Percentiles rank a stretch among this genome's conserved stretches.
These are phyloP conservation scores for Echeveria elegans DNA, from an alignment of 164 flowering plant species.

Conservation along the genomic window DNA sequence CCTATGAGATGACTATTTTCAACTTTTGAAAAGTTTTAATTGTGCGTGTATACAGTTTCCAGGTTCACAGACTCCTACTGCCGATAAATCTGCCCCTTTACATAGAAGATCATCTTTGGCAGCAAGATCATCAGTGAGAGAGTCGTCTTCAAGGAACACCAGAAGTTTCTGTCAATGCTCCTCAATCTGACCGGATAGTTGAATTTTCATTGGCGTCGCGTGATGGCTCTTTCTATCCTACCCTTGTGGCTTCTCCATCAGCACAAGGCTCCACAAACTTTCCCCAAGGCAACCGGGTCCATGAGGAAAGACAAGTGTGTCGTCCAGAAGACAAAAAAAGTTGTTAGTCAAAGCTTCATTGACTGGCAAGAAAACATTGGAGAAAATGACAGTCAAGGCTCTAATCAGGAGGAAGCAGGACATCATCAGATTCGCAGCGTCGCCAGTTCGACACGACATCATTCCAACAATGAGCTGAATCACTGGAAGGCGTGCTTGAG, in stretches of 20 bases:
- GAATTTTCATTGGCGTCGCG: conserved; percentile 75
- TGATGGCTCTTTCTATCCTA: conserved; percentile 43
- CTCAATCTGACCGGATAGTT: conserved; percentile 71
- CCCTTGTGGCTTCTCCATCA: conserved; percentile 30
- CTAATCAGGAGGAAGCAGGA: conserved; percentile 39
- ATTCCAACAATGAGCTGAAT: conserved; percentile 93
- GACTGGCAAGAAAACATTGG: conserved; percentile 19
- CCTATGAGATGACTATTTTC: not conserved
- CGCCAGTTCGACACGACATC: conserved; percentile 74
- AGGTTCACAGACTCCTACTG: conserved; percentile 29
- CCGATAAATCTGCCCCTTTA: conserved; percentile 20
- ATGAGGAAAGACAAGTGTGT: conserved; percentile 76
- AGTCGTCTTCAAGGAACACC: conserved; percentile 36
- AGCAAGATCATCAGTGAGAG: conserved; percentile 21
- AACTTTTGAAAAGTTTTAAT: not conserved
- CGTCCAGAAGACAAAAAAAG: conserved; percentile 25
- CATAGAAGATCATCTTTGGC: conserved; percentile 79
- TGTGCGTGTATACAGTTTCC: conserved; percentile 43
- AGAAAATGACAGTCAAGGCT: conserved; percentile 38
- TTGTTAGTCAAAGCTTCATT: conserved; percentile 22
- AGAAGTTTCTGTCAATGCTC: conserved; percentile 84
- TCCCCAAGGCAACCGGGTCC: conserved; percentile 40
- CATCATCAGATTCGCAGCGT: conserved; percentile 46
- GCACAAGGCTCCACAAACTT: conserved; percentile 40
- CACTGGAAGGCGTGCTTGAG: conserved; percentile 93